Conservation (phyloP, 495 filamentous ascomycete species). For the Xylaria cubensis region DNA sequence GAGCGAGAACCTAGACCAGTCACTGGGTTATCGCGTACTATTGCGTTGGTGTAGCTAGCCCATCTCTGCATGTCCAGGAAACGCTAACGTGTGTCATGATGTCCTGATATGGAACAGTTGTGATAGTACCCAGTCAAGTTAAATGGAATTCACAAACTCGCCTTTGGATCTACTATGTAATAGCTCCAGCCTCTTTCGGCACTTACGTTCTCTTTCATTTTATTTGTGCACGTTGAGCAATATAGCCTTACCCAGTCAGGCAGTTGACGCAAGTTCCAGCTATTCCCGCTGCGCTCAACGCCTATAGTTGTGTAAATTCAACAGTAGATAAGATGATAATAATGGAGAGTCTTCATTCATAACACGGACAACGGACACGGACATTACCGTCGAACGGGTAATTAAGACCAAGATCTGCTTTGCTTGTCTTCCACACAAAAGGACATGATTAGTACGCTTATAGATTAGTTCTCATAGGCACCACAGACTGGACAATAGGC, state of each 20-base stretch:
- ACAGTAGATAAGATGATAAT: not conserved
- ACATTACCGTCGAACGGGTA: constrained; percentile 10
- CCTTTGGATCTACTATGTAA: not conserved
- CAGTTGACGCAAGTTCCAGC: constrained; percentile 1
- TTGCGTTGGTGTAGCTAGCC: not conserved
- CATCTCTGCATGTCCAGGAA: not conserved
- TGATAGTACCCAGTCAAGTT: not conserved
- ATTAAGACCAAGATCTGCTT: not conserved
- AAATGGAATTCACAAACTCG: constrained; percentile 8
- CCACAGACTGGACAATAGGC: not conserved
- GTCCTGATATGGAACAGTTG: not conserved
- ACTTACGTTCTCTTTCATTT: constrained; percentile 6
- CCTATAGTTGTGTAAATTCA: not conserved
- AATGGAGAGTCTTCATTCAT: not conserved
- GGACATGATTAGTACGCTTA: not conserved
- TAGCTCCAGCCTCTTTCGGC: not conserved
- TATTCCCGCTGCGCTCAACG: not conserved
- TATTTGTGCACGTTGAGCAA: not conserved
- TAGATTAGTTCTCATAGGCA: not conserved
- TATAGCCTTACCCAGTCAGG: constrained; percentile 17
- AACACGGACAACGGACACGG: not conserved
- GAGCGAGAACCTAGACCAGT: constrained; percentile 2
- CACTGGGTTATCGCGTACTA: not conserved
- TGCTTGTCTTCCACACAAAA: not conserved
- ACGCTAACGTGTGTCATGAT: not conserved